A percentile compares a stretch with the other conserved stretches of the same genome.
Evolutionary conservation across 140 eudicot species (phyloP).

Genomic region (Stevia rebaudiana): DNA sequence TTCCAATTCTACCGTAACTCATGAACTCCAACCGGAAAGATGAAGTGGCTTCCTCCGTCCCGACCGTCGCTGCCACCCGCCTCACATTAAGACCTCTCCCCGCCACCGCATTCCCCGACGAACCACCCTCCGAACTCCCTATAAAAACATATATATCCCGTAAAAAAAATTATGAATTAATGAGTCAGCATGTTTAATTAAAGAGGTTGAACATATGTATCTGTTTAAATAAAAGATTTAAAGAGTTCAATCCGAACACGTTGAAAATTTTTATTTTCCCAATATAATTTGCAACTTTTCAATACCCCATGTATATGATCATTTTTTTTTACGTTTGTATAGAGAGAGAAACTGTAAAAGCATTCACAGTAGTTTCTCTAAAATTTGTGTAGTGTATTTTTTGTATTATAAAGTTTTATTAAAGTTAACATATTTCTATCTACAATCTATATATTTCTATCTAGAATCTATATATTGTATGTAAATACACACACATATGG

Average conservation of each 20-base stretch:
- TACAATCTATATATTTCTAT: too few species aligned
- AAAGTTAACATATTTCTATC: too few species aligned
- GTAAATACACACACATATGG: neutral
- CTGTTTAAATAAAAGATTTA: too few species aligned
- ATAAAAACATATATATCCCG: neutral
- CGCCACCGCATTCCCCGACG: constrained; percentile 57
- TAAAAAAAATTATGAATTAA: too few species aligned
- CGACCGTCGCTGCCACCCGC: constrained; percentile 37
- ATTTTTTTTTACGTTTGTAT: neutral
- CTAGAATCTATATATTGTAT: neutral
- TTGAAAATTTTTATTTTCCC: neutral
- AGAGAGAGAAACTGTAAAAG: too few species aligned
- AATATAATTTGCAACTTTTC: neutral
- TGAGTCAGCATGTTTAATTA: too few species aligned
- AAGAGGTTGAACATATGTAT: too few species aligned
- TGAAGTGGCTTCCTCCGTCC: constrained; percentile 56
- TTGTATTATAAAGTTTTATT: too few species aligned
- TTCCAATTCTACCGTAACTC: constrained; percentile 31
- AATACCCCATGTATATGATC: neutral
- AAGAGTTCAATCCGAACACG: too few species aligned
- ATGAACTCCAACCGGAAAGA: constrained; percentile 59
- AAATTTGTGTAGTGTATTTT: too few species aligned
- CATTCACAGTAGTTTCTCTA: too few species aligned
- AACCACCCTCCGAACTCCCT: constrained; percentile 87
- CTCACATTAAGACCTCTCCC: constrained; percentile 51